phyloP scores from a whole-genome alignment of 2,329 filamentous ascomycete species.

The Zasmidium citrigriseum region DNA sequence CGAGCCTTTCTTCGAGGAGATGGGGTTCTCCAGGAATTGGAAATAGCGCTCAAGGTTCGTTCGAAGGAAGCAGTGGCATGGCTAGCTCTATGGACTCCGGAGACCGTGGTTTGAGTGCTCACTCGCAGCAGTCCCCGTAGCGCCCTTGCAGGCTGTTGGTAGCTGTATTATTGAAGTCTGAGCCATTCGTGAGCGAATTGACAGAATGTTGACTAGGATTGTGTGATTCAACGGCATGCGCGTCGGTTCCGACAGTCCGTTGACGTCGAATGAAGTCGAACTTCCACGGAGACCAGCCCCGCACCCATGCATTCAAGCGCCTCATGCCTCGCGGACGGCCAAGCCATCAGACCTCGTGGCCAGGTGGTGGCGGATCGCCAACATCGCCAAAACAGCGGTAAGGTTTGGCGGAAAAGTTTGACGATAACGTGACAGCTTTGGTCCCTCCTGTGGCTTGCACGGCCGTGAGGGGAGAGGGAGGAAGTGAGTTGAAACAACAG shows the following conservation, averaged over 20 bases:
- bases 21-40: no score
- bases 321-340: background rate
- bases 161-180: background rate
- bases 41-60: no score
- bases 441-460: background rate
- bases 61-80: background rate
- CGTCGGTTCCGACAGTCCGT: background rate
- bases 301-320: conserved; percentile 1
- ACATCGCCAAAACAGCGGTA: background rate
- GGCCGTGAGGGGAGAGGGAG: no score
- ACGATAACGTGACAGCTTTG: conserved; percentile 3
- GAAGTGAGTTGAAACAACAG: background rate
- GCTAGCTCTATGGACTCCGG: background rate
- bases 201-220: background rate
- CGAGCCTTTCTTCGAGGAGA: no score
- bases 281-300: background rate
- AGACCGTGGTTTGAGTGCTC: background rate
- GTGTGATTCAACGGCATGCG: background rate
- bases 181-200: background rate
- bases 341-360: background rate
- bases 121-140: background rate
- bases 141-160: background rate
- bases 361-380: background rate
- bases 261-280: background rate
- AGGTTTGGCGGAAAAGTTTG: conserved; percentile 4